phyloP scores from a whole-genome alignment of 257 asterid species.

The Ilex aquifolium region DNA sequence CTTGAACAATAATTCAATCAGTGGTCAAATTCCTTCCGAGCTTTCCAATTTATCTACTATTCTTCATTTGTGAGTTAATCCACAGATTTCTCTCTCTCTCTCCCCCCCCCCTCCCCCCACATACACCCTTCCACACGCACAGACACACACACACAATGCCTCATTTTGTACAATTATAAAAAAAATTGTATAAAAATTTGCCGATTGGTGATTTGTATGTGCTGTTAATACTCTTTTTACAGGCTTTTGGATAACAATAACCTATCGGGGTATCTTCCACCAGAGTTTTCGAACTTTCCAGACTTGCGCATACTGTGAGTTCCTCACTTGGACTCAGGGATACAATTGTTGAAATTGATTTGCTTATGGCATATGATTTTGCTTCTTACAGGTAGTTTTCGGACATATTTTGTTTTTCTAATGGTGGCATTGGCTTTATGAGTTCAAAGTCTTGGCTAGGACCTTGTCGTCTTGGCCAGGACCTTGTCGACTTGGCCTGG shows the following conservation, averaged over 20 bases:
- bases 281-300: slow-evolving; percentile 27
- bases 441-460: no score
- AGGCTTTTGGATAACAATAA: slow-evolving; percentile 57
- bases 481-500: no score
- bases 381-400: no score
- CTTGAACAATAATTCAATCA: slow-evolving; percentile 46
- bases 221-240: slow-evolving; percentile 1
- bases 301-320: slow-evolving; percentile 34
- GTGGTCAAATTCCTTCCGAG: slow-evolving; percentile 39
- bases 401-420: no score
- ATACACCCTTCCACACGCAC: neutral
- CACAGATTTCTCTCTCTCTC: no score
- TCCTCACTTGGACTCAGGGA: neutral
- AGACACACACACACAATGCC: neutral
- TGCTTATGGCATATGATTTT: no score
- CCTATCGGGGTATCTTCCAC: slow-evolving; percentile 60
- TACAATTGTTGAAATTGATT: no score
- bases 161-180: no score
- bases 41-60: slow-evolving; percentile 28
- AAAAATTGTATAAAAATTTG: no score
- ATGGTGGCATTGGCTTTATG: no score
- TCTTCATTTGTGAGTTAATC: slow-evolving; percentile 37
- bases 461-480: no score
- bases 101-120: neutral
- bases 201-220: no score